Conservation (phyloP, 352 stramenopile genomes). For the Globisporangium apiculatum region DNA sequence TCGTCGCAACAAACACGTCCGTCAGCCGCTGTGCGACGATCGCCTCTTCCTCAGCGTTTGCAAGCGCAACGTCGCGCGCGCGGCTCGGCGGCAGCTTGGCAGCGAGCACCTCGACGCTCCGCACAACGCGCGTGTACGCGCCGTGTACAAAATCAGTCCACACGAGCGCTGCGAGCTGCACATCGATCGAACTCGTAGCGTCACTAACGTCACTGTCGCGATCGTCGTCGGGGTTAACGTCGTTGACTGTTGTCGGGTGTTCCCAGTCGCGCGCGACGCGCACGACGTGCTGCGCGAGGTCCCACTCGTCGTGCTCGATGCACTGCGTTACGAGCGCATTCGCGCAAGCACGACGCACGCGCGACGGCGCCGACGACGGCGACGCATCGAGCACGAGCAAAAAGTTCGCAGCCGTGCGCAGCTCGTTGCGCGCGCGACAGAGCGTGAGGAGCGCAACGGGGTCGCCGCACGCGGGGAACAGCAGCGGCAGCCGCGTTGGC, state of each 20-base stretch:
- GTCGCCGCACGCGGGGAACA: conserved; percentile 67
- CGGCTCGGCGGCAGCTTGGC: conserved; percentile 38
- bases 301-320: conserved; percentile 72
- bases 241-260: conserved; percentile 9
- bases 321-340: conserved; percentile 60
- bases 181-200: conserved; percentile 33
- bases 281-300: conserved; percentile 66
- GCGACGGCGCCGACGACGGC: conserved; percentile 19
- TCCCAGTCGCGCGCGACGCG: conserved; percentile 80
- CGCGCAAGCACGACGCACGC: conserved; percentile 45
- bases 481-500: conserved; percentile 54
- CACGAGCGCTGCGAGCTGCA: conserved; percentile 43
- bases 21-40: conserved; percentile 25
- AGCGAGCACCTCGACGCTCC: conserved; percentile 53
- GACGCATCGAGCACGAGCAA: conserved; percentile 73
- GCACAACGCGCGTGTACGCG: conserved; percentile 61
- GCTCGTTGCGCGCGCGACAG: conserved; percentile 57
- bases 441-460: conserved; percentile 53
- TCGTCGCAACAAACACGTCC: conserved; percentile 33
- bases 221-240: no score
- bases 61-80: conserved; percentile 13
- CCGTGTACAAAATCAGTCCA: conserved; percentile 51
- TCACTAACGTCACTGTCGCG: conserved; percentile 7
- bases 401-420: conserved; percentile 80
- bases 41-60: conserved; percentile 18